Percentiles rank a stretch among this genome's conserved stretches.
Evolutionary conservation across 2,329 filamentous ascomycete species (phyloP).

Genomic region (Dactylella cylindrospora): DNA sequence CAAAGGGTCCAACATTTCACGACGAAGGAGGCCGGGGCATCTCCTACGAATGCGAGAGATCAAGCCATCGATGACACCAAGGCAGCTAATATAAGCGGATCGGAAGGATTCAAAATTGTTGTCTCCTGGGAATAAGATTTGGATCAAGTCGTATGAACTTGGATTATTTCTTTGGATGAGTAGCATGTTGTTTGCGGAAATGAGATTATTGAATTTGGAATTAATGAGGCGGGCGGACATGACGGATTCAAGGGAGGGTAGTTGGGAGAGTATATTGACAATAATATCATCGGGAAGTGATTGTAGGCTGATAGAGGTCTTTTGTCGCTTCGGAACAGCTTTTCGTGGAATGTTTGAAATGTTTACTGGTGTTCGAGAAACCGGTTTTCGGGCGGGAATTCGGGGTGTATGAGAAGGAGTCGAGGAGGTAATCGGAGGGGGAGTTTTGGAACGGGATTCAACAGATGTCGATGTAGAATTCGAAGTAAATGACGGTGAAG

Average conservation of each 20-base stretch:
- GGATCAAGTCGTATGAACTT: slow-evolving; percentile 26
- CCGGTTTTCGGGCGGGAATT: slow-evolving; percentile 25
- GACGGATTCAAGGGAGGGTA: slow-evolving; percentile 31
- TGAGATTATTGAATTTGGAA: slow-evolving; percentile 23
- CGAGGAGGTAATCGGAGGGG: slow-evolving; percentile 8
- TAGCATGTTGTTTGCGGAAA: slow-evolving; percentile 22
- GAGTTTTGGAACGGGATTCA: slow-evolving; percentile 38
- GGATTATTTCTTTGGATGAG: slow-evolving; percentile 29
- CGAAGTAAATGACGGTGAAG: slow-evolving; percentile 31
- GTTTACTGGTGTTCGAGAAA: slow-evolving; percentile 8
- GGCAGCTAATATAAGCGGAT: slow-evolving; percentile 39
- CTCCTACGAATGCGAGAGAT: slow-evolving; percentile 37
- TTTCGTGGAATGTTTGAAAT: slow-evolving; percentile 33
- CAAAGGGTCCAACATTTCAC: slow-evolving; percentile 34
- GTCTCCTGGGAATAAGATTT: slow-evolving; percentile 37
- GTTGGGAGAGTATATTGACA: slow-evolving; percentile 29
- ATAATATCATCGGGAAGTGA: slow-evolving; percentile 29
- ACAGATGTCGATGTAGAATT: slow-evolving; percentile 42
- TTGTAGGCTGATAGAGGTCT: slow-evolving; percentile 13
- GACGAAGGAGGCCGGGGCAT: slow-evolving; percentile 25
- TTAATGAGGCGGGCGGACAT: slow-evolving; percentile 26
- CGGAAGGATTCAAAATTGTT: slow-evolving; percentile 36
- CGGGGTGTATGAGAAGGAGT: slow-evolving; percentile 23
- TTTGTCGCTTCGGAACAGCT: slow-evolving; percentile 21
- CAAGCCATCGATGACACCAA: slow-evolving; percentile 36